Conservation (phyloP, 1,139 yeast species). For the Pichia sp. region DNA sequence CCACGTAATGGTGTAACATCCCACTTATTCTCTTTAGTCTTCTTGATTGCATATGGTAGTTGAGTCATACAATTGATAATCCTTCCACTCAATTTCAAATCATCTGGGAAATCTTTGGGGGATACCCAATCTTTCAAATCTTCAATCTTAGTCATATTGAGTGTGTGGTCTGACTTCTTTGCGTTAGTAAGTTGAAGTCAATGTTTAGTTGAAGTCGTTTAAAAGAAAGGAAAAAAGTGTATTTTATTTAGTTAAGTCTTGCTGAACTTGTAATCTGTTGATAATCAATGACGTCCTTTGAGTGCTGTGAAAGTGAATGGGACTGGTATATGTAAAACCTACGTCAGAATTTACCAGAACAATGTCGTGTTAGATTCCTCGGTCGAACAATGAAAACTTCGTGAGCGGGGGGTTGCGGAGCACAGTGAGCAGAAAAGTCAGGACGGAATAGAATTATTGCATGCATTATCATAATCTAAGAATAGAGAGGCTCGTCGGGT, state of each 20-base stretch:
- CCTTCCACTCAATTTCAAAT: conserved; percentile 44
- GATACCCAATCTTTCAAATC: conserved; percentile 8
- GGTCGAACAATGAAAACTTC: background rate
- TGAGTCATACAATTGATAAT: conserved; percentile 62
- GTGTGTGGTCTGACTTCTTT: background rate
- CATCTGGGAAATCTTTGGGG: conserved; percentile 18
- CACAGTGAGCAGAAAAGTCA: no score
- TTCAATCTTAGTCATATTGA: background rate
- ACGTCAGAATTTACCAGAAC: conserved; percentile 1
- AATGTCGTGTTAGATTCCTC: background rate
- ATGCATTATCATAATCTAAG: no score
- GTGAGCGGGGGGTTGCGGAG: no score
- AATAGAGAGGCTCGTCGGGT: no score
- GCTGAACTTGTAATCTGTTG: no score
- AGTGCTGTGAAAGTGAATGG: background rate
- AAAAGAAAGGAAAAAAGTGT: no score
- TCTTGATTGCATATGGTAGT: conserved; percentile 55
- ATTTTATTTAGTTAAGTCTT: no score
- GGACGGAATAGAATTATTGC: no score
- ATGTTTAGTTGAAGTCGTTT: background rate
- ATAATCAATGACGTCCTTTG: no score
- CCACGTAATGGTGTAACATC: conserved; percentile 66
- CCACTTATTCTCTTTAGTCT: conserved; percentile 31
- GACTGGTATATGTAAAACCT: no score
- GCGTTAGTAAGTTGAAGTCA: background rate